Evolutionary conservation across 75 land plant species (phyloP).

Genomic region (Cryptomeria japonica): DNA sequence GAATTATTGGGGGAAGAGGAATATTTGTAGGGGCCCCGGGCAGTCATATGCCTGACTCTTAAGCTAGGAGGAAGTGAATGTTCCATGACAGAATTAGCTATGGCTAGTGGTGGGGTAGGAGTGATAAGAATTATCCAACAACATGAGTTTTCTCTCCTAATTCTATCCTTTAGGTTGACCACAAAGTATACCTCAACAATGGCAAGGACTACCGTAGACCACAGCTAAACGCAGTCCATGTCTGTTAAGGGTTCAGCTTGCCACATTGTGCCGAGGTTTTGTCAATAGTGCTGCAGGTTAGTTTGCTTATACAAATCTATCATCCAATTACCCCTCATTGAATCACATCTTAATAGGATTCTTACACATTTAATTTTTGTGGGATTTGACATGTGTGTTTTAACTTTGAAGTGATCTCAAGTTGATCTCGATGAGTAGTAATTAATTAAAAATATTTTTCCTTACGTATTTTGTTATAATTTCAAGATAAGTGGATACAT

Average conservation of each 20-base stretch:
- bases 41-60: slow-evolving; percentile 29
- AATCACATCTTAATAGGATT: neutral
- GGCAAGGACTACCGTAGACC: slow-evolving; percentile 81
- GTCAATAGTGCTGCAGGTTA: slow-evolving; percentile 87
- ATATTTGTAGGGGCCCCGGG: neutral
- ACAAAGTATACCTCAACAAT: slow-evolving; percentile 61
- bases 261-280: slow-evolving; percentile 73
- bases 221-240: slow-evolving; percentile 79
- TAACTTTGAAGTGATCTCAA: no score
- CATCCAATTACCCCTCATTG: neutral
- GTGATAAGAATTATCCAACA: slow-evolving; percentile 48
- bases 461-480: no score
- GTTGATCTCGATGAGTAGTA: no score
- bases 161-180: slow-evolving; percentile 74
- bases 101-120: slow-evolving; percentile 27
- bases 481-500: no score
- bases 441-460: no score
- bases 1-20: slow-evolving; percentile 10
- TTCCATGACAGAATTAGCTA: slow-evolving; percentile 11
- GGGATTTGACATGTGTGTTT: no score
- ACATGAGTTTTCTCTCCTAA: slow-evolving; percentile 12
- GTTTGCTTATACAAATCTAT: neutral
- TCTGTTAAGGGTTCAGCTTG: slow-evolving; percentile 58
- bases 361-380: no score
- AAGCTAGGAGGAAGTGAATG: slow-evolving; percentile 65